Percentiles rank a stretch among this genome's conserved stretches.
Conservation (phyloP, 192 early-diverging fungal genomes). For the Linderina pennispora region DNA sequence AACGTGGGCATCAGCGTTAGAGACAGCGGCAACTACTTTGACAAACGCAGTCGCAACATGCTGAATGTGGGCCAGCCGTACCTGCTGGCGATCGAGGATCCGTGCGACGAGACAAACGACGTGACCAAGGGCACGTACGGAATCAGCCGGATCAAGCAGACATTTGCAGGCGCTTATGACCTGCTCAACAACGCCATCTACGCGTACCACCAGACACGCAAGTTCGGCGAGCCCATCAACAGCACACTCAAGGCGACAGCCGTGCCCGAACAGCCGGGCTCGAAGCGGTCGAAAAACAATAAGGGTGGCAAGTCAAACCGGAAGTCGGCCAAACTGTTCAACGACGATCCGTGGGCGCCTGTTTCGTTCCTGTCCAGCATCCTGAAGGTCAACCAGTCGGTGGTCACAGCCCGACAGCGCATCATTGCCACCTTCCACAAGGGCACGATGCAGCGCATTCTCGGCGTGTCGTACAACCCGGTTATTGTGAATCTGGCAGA, state of each 20-base stretch:
- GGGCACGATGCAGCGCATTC: constrained; percentile 23
- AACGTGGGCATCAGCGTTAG: constrained; percentile 58
- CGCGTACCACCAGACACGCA: constrained; percentile 45
- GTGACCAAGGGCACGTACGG: constrained; percentile 47
- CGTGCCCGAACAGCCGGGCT: not conserved
- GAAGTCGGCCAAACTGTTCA: constrained; percentile 5
- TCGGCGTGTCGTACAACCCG: constrained; percentile 38
- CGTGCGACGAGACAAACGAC: constrained; percentile 50
- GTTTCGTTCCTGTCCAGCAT: constrained; percentile 46
- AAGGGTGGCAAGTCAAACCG: constrained; percentile 10
- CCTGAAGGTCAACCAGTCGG: constrained; percentile 7
- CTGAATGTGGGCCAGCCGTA: constrained; percentile 22
- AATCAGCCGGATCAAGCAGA: constrained; percentile 39
- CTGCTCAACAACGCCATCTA: constrained; percentile 41
- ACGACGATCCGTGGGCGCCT: constrained; percentile 32
- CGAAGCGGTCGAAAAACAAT: constrained; percentile 18
- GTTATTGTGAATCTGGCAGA: too few species aligned
- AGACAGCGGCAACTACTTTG: constrained; percentile 51
- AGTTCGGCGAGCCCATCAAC: constrained; percentile 41
- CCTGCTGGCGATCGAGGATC: constrained; percentile 53
- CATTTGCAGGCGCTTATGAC: constrained; percentile 43
- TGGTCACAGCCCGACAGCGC: constrained; percentile 8
- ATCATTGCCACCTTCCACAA: constrained; percentile 22
- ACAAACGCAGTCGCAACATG: constrained; percentile 21
- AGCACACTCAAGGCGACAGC: constrained; percentile 10